Percentiles rank a stretch among this genome's conserved stretches.
Conservation (phyloP, 495 filamentous ascomycete genomes). For the Penicillium canescens region DNA sequence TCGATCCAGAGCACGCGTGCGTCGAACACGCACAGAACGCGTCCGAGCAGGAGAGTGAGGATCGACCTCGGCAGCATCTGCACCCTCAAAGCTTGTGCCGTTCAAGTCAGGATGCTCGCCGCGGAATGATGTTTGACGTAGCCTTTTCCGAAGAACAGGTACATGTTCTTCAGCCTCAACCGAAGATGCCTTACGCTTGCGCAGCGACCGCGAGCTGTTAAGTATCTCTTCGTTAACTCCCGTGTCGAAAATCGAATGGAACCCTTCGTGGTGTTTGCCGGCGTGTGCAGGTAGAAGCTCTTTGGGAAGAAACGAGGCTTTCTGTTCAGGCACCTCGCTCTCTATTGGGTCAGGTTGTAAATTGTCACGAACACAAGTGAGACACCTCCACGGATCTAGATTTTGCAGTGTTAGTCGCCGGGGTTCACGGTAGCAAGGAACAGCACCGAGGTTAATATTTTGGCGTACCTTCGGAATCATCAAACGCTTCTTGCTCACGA, state of each 20-base stretch:
- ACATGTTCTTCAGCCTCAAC: slow-evolving; percentile 54
- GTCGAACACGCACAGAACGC: slow-evolving; percentile 35
- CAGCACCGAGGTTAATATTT: background rate
- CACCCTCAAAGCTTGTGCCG: slow-evolving; percentile 20
- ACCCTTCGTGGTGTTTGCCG: slow-evolving; percentile 69
- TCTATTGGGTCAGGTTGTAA: slow-evolving; percentile 49
- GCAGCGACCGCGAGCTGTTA: slow-evolving; percentile 80
- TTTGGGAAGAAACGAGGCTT: slow-evolving; percentile 58
- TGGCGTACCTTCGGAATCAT: slow-evolving; percentile 63
- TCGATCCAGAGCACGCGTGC: slow-evolving; percentile 34
- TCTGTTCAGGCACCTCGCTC: slow-evolving; percentile 41
- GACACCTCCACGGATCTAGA: slow-evolving; percentile 75
- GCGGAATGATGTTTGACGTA: slow-evolving; percentile 35
- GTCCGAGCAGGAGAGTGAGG: slow-evolving; percentile 28
- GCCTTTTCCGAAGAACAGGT: slow-evolving; percentile 47
- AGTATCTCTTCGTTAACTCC: slow-evolving; percentile 77
- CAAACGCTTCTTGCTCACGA: slow-evolving; percentile 71
- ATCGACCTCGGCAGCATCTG: slow-evolving; percentile 21
- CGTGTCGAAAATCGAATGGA: slow-evolving; percentile 80
- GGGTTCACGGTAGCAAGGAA: background rate
- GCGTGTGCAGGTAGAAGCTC: slow-evolving; percentile 76
- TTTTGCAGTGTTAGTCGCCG: slow-evolving; percentile 26
- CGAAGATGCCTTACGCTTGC: slow-evolving; percentile 77
- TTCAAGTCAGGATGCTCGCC: slow-evolving; percentile 21
- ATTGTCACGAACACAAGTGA: slow-evolving; percentile 69